A percentile compares a stretch with the other conserved stretches of the same genome.
These are phyloP conservation scores for Volvariella volvacea DNA, from an alignment of 1,284 basidiomycete genomes.

Conservation along the genomic window DNA sequence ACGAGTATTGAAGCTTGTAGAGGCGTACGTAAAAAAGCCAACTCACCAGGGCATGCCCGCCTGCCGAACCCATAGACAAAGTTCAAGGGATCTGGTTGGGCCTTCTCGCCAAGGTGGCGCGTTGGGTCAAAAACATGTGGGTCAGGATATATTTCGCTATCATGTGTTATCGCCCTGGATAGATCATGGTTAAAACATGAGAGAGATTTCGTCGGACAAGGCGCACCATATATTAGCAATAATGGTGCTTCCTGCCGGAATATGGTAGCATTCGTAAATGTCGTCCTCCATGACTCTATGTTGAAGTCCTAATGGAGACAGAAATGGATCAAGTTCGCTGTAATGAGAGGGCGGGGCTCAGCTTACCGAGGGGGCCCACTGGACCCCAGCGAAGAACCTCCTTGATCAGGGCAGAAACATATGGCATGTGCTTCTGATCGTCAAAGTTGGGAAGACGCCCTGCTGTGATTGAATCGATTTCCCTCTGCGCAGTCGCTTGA, in stretches of 20 bases:
- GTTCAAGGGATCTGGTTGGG: constrained; percentile 27
- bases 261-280: constrained; percentile 15
- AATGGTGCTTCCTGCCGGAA: constrained; percentile 18
- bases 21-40: no score
- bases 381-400: constrained; percentile 32
- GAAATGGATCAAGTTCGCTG: no score
- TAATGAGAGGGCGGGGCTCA: no score
- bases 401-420: constrained; percentile 26
- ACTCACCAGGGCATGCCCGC: constrained; percentile 23
- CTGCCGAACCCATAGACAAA: constrained; percentile 34
- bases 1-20: no score
- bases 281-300: constrained; percentile 18
- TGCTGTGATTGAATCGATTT: constrained; percentile 7
- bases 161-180: constrained; percentile 33
- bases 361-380: constrained; percentile 17
- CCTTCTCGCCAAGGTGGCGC: no score
- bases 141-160: constrained; percentile 28
- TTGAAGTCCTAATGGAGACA: constrained; percentile 12
- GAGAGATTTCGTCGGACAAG: not conserved
- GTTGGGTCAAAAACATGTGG: constrained; percentile 29
- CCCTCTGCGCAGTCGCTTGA: constrained; percentile 6
- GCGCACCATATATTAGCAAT: constrained; percentile 20
- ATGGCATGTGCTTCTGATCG: constrained; percentile 25
- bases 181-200: not conserved
- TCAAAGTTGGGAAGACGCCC: constrained; percentile 24